phyloP scores from a whole-genome alignment of 345 rosid species.

The Cardamine occulta region DNA sequence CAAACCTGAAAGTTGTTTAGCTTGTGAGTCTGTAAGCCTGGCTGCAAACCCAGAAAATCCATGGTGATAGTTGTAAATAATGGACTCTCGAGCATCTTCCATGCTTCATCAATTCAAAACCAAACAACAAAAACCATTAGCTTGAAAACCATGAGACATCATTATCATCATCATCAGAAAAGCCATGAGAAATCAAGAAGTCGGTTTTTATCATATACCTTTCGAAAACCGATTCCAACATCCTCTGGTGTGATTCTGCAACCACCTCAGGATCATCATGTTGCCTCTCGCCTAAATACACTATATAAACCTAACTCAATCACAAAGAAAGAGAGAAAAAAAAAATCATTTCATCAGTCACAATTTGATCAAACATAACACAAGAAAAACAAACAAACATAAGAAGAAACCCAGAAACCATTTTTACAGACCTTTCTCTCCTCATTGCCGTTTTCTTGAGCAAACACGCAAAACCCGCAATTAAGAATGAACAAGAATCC shows the following conservation, averaged over 20 bases:
- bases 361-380: constrained; percentile 18
- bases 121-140: too few relatives aligned
- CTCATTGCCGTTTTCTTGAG: constrained; percentile 30
- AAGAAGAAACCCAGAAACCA: not conserved
- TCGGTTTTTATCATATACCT: constrained; percentile 40
- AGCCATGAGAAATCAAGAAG: not conserved
- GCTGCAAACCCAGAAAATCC: constrained; percentile 72
- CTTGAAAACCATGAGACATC: not conserved
- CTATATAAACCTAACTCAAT: constrained; percentile 29
- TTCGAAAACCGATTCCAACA: constrained; percentile 48
- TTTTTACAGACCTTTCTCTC: constrained; percentile 22
- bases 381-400: too few relatives aligned
- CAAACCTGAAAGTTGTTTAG: constrained; percentile 51
- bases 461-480: constrained; percentile 6
- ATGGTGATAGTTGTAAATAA: constrained; percentile 56
- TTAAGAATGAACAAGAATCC: constrained; percentile 19
- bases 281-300: constrained; percentile 54
- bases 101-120: constrained; percentile 37
- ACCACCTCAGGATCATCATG: constrained; percentile 49
- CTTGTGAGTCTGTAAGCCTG: constrained; percentile 53
- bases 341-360: constrained; percentile 24
- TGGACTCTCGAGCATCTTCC: constrained; percentile 54
- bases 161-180: constrained; percentile 5
- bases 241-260: constrained; percentile 44
- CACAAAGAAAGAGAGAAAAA: not conserved